These are phyloP conservation scores for Ophiostoma pallidulum DNA, from an alignment of 2,329 filamentous ascomycete genomes.

Conservation along the genomic window DNA sequence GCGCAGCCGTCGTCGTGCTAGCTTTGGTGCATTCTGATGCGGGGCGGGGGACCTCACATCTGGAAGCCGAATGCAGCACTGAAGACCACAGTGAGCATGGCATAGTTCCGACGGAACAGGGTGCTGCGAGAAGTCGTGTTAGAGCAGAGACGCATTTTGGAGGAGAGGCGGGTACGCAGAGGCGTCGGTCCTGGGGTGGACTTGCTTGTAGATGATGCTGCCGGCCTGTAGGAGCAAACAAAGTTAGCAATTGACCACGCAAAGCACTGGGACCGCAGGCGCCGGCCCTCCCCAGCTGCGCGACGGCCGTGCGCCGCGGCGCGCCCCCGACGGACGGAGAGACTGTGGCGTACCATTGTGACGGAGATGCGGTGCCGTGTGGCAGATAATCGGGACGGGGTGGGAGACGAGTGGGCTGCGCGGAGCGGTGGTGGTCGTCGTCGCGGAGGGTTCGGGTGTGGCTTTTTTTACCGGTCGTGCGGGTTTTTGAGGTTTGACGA, in stretches of 20 bases:
- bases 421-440: neutral
- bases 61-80: conserved; percentile 81
- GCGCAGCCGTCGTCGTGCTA: no score
- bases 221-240: conserved; percentile 26
- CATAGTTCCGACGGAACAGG: conserved; percentile 76
- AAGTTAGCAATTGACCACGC: conserved; percentile 21
- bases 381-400: neutral
- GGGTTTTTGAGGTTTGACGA: conserved; percentile 18
- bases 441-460: neutral
- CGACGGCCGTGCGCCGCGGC: no score
- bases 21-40: no score
- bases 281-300: no score
- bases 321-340: no score
- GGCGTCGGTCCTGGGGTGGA: conserved; percentile 17
- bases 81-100: conserved; percentile 84
- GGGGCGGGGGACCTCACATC: conserved; percentile 57
- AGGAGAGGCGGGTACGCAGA: neutral
- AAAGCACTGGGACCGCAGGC: no score
- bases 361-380: conserved; percentile 1
- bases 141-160: neutral
- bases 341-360: conserved; percentile 17
- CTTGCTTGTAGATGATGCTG: conserved; percentile 51
- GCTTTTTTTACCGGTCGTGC: conserved; percentile 7
- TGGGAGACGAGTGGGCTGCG: neutral
- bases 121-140: conserved; percentile 44